These are phyloP conservation scores for Monosporascus ibericus DNA, from an alignment of 2,329 filamentous ascomycete genomes.

Conservation along the genomic window DNA sequence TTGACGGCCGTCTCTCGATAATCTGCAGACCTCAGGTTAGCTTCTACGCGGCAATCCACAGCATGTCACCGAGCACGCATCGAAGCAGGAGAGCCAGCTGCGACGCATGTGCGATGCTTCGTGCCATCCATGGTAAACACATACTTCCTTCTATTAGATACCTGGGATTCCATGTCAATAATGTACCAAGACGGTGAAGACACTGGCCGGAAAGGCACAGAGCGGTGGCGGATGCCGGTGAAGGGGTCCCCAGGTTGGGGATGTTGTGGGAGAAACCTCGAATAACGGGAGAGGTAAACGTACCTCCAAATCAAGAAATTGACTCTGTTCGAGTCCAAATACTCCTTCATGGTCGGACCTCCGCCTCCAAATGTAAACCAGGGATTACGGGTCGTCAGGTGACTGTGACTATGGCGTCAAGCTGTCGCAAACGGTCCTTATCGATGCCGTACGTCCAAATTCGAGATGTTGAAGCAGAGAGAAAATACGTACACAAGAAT, in stretches of 20 bases:
- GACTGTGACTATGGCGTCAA: neutral
- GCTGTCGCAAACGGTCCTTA: neutral
- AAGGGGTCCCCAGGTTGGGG: constrained; percentile 12
- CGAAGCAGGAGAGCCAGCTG: neutral
- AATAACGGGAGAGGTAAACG: constrained; percentile 31
- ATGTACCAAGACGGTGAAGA: constrained; percentile 8
- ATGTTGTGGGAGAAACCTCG: constrained; percentile 15
- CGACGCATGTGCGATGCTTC: constrained; percentile 6
- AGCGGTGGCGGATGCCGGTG: constrained; percentile 3
- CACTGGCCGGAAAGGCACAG: neutral
- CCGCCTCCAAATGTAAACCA: neutral
- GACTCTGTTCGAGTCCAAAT: constrained; percentile 60
- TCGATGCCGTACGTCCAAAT: neutral
- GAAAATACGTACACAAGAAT: constrained; percentile 11
- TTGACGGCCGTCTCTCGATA: constrained; percentile 63
- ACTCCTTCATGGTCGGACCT: constrained; percentile 49
- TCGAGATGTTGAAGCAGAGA: constrained; percentile 17
- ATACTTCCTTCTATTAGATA: constrained; percentile 58
- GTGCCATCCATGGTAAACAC: constrained; percentile 27
- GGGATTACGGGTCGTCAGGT: neutral
- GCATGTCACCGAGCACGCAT: constrained; percentile 17
- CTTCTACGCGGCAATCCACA: constrained; percentile 18
- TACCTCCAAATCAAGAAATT: constrained; percentile 69
- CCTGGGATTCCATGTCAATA: constrained; percentile 31
- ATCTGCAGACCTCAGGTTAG: constrained; percentile 42